Conservation (phyloP, 192 early-diverging fungal species). For the Gonapodya sp. region DNA sequence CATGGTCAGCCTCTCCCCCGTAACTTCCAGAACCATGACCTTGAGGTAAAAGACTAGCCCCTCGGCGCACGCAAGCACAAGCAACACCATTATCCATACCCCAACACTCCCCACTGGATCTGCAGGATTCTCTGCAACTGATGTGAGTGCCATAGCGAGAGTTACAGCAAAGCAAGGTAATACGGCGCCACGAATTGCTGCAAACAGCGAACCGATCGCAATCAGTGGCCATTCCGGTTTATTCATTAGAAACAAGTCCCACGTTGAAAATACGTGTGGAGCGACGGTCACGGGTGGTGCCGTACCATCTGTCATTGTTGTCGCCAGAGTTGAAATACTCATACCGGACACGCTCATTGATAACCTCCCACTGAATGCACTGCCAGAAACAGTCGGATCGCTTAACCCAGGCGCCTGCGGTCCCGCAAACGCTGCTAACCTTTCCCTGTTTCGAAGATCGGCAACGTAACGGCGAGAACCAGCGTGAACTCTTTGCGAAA, state of each 20-base stretch:
- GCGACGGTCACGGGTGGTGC: not conserved
- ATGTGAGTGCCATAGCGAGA: not conserved
- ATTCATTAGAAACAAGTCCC: not conserved
- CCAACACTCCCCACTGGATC: not conserved
- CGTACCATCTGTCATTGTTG: not conserved
- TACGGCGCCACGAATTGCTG: not conserved
- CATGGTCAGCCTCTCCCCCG: conserved; percentile 5
- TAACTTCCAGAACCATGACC: not conserved
- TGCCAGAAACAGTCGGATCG: not conserved
- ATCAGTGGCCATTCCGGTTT: not conserved
- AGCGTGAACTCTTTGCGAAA: not conserved
- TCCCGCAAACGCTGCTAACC: not conserved
- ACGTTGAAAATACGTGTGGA: not conserved
- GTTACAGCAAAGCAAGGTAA: not conserved
- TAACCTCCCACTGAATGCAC: not conserved
- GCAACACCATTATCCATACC: not conserved
- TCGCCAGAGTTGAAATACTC: not conserved
- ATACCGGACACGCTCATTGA: not conserved
- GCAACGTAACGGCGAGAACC: not conserved
- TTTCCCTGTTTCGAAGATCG: not conserved
- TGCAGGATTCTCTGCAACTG: not conserved
- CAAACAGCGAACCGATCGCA: not conserved
- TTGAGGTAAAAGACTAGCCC: conserved; percentile 1
- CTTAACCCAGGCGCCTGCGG: not conserved
- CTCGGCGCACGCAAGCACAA: not conserved